Conservation (phyloP, 345 rosid species). For the Barbarea vulgaris region DNA sequence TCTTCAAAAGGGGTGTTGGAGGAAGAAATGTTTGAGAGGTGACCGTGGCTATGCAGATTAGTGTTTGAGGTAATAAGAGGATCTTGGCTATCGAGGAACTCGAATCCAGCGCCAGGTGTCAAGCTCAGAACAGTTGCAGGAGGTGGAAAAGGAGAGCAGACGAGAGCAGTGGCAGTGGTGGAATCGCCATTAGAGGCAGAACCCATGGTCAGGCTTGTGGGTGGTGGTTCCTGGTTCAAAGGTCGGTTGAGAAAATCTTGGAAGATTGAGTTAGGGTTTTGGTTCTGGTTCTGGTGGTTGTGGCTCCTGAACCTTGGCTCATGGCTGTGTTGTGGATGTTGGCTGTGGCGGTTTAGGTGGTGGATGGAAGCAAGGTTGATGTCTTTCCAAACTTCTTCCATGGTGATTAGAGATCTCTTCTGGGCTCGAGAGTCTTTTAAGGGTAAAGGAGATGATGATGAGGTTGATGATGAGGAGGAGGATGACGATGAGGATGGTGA, state of each 20-base stretch:
- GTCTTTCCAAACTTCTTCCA: conserved; percentile 90
- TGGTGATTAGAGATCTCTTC: conserved; percentile 43
- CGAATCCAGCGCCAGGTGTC: conserved; percentile 56
- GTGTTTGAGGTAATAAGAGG: conserved; percentile 40
- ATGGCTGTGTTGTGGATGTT: conserved; percentile 34
- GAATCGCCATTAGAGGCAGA: conserved; percentile 21
- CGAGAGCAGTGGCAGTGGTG: conserved; percentile 31
- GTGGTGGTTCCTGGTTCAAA: conserved; percentile 39
- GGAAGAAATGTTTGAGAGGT: conserved; percentile 39
- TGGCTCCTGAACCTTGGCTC: conserved; percentile 33
- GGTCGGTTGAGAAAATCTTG: conserved; percentile 73
- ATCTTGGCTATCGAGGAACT: conserved; percentile 49
- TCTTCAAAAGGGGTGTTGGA: conserved; percentile 44
- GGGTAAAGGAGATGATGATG: conserved; percentile 11
- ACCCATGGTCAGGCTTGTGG: conserved; percentile 32
- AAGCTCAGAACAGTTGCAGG: conserved; percentile 65
- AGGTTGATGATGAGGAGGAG: neutral
- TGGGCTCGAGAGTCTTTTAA: conserved; percentile 27
- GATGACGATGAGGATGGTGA: conserved; percentile 7
- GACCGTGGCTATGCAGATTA: conserved; percentile 35
- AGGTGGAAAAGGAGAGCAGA: conserved; percentile 40
- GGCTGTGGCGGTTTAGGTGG: conserved; percentile 42
- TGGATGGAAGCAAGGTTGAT: conserved; percentile 59
- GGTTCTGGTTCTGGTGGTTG: conserved; percentile 28
- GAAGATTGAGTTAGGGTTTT: conserved; percentile 49